Base-by-base conservation (phyloP, 306 rosid genomes). In the Cucumis melo region DNA sequence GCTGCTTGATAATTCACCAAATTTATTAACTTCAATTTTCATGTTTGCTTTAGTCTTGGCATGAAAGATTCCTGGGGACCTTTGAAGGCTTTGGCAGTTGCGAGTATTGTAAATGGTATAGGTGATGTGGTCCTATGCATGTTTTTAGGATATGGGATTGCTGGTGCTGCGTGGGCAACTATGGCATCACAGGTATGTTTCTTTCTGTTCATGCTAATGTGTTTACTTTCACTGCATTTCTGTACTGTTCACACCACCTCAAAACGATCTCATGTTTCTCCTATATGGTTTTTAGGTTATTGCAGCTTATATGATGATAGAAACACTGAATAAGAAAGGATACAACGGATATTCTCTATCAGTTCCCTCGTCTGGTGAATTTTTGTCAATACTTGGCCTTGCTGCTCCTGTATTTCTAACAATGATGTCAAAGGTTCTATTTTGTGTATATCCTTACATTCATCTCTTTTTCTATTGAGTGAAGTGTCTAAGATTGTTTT, bases 41-140 rank as follows among this genome's bases (percentile, higher is more conserved):
- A 15, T 65, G 68, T 17, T 77, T 71, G 71, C 59, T 78, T 46
- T 71, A 90, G 96, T 82, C 97, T 92, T 84, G 96, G 93, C 80
- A 87, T 90, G 97, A 92, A 92, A 88, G 97, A 90, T 90, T 92
- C 97, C 2, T 83, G 90, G 96, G 97, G 93, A 80, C 97, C 96
- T 62, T 77, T 88, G 78, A 92, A 87, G 89, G 90, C 96, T 74
- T 86, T 90, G 87, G 89, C 85, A 23, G 86, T 77, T 73, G 89
- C 97, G 27, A 90, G 87, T 75, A 66, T 75, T 73, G 83, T 88
- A 54, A 88, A 88, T 82, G 96, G 88, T 46, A 8, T 82, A 67
- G 97, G 97, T 82, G 87, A 90, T 80, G 62, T 87, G 80, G 57
- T 88, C 67, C 78, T 90, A 1, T 92, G 96, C 88, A 90, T 70